These are phyloP conservation scores for Annona cherimola DNA, from an alignment of 164 flowering plant species.

Conservation along the genomic window DNA sequence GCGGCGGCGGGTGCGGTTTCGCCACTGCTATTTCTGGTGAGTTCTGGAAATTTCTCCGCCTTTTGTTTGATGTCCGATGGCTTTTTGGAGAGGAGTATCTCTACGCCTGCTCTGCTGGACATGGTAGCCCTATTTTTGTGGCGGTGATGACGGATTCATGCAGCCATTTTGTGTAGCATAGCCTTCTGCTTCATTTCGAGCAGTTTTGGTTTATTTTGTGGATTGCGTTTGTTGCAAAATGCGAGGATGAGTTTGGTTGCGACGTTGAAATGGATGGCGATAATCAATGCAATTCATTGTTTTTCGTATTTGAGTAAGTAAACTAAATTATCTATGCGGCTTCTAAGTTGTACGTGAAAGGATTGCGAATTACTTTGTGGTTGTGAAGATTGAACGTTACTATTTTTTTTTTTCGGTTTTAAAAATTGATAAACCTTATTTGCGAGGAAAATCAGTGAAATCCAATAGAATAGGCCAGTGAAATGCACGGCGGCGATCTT, in stretches of 20 bases:
- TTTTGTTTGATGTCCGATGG: not conserved
- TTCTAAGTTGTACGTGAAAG: too few species aligned
- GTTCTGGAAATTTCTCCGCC: not conserved
- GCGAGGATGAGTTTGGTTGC: not conserved
- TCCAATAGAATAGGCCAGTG: too few species aligned
- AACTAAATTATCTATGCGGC: too few species aligned
- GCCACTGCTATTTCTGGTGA: conserved; percentile 88
- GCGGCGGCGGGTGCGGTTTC: conserved; percentile 96
- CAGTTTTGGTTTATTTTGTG: not conserved
- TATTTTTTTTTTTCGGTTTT: too few species aligned
- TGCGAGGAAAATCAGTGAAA: too few species aligned
- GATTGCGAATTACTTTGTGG: too few species aligned
- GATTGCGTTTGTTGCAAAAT: not conserved
- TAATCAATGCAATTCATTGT: not conserved
- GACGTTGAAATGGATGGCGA: not conserved
- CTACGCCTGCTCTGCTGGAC: not conserved
- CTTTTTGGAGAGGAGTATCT: not conserved
- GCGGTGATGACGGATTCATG: not conserved
- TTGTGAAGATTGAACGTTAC: too few species aligned
- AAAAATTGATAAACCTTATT: too few species aligned
- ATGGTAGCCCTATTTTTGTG: not conserved
- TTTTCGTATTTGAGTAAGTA: too few species aligned
- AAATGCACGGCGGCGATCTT: too few species aligned
- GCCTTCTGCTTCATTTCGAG: not conserved
- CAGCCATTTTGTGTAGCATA: too few species aligned